Conservation (phyloP, 768 basidiomycete genomes). For the Tricholoma sp. region DNA sequence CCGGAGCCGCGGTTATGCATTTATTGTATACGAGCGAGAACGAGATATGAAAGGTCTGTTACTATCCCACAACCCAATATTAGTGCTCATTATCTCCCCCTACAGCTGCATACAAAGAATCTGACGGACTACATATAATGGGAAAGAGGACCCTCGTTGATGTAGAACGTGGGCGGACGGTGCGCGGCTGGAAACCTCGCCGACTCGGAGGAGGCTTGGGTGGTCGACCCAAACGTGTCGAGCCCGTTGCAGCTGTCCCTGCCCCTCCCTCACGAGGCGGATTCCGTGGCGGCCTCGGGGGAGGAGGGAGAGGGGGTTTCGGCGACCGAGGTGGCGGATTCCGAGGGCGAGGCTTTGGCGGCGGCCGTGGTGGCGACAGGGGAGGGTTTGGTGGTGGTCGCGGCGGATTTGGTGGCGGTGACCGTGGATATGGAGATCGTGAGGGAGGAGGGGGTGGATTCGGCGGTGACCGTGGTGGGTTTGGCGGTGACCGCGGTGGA, state of each 20-base stretch:
- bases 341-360: constrained; percentile 20
- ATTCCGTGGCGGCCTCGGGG: constrained; percentile 40
- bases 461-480: constrained; percentile 40
- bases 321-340: constrained; percentile 31
- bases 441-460: constrained; percentile 31
- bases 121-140: constrained; percentile 93
- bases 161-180: constrained; percentile 96
- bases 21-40: constrained; percentile 96
- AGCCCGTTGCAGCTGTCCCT: constrained; percentile 28
- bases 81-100: constrained; percentile 11
- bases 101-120: constrained; percentile 94
- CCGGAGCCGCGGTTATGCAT: constrained; percentile 89
- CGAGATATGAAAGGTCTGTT: constrained; percentile 95
- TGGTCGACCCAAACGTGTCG: constrained; percentile 86
- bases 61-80: constrained; percentile 8
- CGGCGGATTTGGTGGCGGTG: constrained; percentile 36
- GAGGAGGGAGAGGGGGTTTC: constrained; percentile 28
- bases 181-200: constrained; percentile 97
- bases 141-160: constrained; percentile 96
- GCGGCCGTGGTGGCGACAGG: constrained; percentile 30
- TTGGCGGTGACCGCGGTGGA: constrained; percentile 36
- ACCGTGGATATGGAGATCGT: constrained; percentile 29
- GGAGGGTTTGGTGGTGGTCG: constrained; percentile 32
- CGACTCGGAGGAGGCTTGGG: constrained; percentile 98
- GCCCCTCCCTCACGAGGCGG: constrained; percentile 34